phyloP scores from a whole-genome alignment of 257 asterid species.

The Solanum raphanifolium region DNA sequence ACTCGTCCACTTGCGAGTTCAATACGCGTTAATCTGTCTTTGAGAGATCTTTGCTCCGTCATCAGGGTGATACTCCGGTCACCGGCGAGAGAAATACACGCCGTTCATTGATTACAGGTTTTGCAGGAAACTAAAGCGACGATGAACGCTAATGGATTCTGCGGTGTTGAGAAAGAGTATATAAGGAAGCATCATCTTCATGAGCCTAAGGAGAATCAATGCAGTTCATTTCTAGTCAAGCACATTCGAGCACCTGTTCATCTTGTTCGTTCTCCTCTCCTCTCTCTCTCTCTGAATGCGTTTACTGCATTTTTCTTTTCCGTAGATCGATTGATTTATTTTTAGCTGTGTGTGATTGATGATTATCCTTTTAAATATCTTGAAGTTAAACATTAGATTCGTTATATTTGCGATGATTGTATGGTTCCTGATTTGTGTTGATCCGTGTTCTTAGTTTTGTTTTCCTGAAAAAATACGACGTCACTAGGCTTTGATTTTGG shows the following conservation, averaged over 20 bases:
- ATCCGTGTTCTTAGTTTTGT: neutral
- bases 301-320: neutral
- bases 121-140: neutral
- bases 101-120: neutral
- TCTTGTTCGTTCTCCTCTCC: slow-evolving; percentile 33
- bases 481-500: neutral
- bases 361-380: neutral
- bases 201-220: slow-evolving; percentile 46
- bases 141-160: slow-evolving; percentile 37
- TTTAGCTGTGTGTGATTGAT: neutral
- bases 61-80: neutral
- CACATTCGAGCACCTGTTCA: slow-evolving; percentile 65
- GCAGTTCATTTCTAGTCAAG: slow-evolving; percentile 54
- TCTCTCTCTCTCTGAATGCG: neutral
- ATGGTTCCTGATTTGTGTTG: neutral
- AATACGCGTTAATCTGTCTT: neutral
- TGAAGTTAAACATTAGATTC: neutral
- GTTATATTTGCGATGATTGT: neutral
- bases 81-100: neutral
- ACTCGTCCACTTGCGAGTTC: slow-evolving; percentile 1
- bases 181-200: slow-evolving; percentile 50
- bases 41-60: neutral
- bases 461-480: neutral
- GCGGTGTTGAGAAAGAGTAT: slow-evolving; percentile 38
- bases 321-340: neutral